Evolutionary conservation across 768 basidiomycete genomes (phyloP).

Genomic region (Boletus subparvulus): DNA sequence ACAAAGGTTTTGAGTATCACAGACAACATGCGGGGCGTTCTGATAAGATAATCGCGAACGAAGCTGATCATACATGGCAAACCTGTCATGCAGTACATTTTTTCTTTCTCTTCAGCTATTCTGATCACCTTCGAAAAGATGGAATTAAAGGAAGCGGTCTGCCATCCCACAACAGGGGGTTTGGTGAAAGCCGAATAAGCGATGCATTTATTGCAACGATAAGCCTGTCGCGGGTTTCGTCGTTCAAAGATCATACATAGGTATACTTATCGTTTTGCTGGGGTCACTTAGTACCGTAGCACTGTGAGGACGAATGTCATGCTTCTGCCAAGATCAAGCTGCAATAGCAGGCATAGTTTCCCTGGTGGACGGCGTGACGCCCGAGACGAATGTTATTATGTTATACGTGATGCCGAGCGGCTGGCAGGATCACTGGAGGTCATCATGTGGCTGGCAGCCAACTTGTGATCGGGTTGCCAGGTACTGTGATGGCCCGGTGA

Average conservation of each 20-base stretch:
- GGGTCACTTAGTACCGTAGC: not conserved
- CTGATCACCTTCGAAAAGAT: not conserved
- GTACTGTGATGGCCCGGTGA: not conserved
- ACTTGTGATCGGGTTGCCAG: not conserved
- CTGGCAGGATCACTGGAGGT: not conserved
- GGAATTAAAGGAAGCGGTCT: not conserved
- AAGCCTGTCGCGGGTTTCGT: not conserved
- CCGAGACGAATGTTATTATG: too few species aligned
- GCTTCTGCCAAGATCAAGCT: not conserved
- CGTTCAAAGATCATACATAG: not conserved
- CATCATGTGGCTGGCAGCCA: not conserved
- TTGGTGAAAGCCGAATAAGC: not conserved
- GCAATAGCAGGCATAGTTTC: not conserved
- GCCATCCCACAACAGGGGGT: not conserved
- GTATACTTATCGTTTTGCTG: not conserved
- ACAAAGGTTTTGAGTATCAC: not conserved
- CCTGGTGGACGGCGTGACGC: not conserved
- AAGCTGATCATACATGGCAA: not conserved
- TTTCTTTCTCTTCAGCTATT: not conserved
- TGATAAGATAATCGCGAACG: not conserved
- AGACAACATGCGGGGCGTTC: not conserved
- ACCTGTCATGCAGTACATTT: too few species aligned
- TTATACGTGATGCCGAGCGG: not conserved
- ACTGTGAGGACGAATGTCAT: not conserved
- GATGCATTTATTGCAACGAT: not conserved